Conservation (phyloP, 2,329 filamentous ascomycete genomes). For the Pseudocercospora crystallina region DNA sequence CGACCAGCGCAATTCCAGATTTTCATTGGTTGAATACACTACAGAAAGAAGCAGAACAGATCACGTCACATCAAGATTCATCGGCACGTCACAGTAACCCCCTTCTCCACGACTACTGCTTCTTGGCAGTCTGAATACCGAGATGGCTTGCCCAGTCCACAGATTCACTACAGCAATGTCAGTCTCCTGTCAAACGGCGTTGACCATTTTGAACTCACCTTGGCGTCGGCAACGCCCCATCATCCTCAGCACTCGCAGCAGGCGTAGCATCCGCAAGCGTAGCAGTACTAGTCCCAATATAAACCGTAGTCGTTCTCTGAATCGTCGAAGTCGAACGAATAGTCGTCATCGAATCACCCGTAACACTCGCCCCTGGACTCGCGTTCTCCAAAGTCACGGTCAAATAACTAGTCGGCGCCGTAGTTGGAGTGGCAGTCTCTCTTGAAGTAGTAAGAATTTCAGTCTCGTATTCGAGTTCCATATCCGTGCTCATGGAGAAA, state of each 20-base stretch:
- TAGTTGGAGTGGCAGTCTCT: slow-evolving; percentile 18
- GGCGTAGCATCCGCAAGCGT: slow-evolving; percentile 15
- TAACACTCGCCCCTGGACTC: slow-evolving; percentile 5
- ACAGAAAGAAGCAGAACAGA: too few species aligned
- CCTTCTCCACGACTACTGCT: background rate
- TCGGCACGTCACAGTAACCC: too few species aligned
- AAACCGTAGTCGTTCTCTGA: slow-evolving; percentile 23
- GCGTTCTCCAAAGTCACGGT: slow-evolving; percentile 31
- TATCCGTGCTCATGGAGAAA: slow-evolving; percentile 40
- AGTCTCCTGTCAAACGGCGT: background rate
- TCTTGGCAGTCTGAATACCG: slow-evolving; percentile 11
- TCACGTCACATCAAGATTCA: too few species aligned
- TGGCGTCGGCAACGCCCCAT: background rate
- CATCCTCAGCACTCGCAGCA: background rate
- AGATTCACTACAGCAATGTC: slow-evolving; percentile 3
- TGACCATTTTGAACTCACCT: background rate
- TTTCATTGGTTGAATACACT: too few species aligned
- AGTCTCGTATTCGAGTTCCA: slow-evolving; percentile 39
- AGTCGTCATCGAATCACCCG: slow-evolving; percentile 18
- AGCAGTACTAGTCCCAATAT: slow-evolving; percentile 22
- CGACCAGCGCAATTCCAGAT: too few species aligned
- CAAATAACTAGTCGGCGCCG: slow-evolving; percentile 31
- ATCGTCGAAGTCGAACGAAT: slow-evolving; percentile 17
- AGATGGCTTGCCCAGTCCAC: slow-evolving; percentile 13
- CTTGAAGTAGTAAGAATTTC: slow-evolving; percentile 34